Conservation (phyloP, 176 grass and related monocot species). For the bread wheat (Triticum aestivum) region IWGSC_CS_RefSeq_v2.1 NC_057796.1:304558229-304558728, state of each 20-base stretch:
- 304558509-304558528: conserved; percentile 82
- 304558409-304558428: conserved; percentile 87
- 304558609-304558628: conserved; percentile 43
- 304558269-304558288: conserved; percentile 78
- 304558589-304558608: conserved; percentile 80
- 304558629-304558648: conserved; percentile 11
- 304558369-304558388: conserved; percentile 46
- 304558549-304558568: conserved; percentile 59
- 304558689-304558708: background rate
- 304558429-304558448: conserved; percentile 72
- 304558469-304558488: conserved; percentile 71
- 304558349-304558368: conserved; percentile 64
- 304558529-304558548: conserved; percentile 69
- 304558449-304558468: conserved; percentile 62
- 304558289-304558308: conserved; percentile 70
- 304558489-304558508: conserved; percentile 82
- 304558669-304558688: background rate
- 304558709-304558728: background rate
- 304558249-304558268: conserved; percentile 62
- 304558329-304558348: conserved; percentile 65
- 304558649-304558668: conserved; percentile 9
- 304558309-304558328: conserved; percentile 70
- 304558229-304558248: conserved; percentile 77
- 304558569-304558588: conserved; percentile 45
- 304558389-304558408: conserved; percentile 37